A percentile compares a stretch with the other conserved stretches of the same genome.
Conservation (phyloP, 805 yeast species). For the Lipomyces starkeyi region DNA sequence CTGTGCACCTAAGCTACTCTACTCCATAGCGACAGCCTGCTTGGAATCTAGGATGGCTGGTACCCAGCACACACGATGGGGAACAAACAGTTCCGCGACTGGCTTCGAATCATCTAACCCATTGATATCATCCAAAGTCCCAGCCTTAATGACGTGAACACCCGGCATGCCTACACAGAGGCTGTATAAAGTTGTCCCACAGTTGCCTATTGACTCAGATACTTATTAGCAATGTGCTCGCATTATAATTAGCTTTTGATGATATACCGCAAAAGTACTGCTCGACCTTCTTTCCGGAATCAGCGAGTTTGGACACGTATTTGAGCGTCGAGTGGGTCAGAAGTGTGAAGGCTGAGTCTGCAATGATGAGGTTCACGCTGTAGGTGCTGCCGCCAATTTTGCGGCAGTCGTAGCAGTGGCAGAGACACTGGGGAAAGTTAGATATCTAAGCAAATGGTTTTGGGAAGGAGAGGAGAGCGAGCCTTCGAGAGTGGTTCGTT, state of each 20-base stretch:
- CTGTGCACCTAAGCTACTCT: background rate
- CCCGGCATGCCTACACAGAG: constrained; percentile 4
- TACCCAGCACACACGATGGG: constrained; percentile 3
- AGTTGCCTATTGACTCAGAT: background rate
- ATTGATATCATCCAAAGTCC: constrained; percentile 1
- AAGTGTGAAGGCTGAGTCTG: constrained; percentile 3
- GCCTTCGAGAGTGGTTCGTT: constrained; percentile 4
- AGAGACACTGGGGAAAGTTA: constrained; percentile 1
- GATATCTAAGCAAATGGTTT: background rate
- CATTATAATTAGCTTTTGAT: background rate
- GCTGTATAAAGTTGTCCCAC: constrained; percentile 4
- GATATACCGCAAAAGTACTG: constrained; percentile 4
- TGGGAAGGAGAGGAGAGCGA: background rate
- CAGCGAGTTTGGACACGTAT: background rate
- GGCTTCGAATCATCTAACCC: constrained; percentile 2
- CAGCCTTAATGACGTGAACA: background rate
- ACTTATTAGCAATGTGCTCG: background rate
- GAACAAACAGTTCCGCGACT: background rate
- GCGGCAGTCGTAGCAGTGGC: constrained; percentile 7
- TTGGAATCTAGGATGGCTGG: background rate
- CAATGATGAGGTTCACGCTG: constrained; percentile 3
- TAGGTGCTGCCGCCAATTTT: constrained; percentile 4
- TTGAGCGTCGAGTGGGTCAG: background rate
- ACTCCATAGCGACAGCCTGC: background rate
- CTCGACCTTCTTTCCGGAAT: constrained; percentile 6